These are phyloP conservation scores for Fusarium proliferatum DNA, from an alignment of 2,329 filamentous ascomycete genomes.

Conservation along the genomic window DNA sequence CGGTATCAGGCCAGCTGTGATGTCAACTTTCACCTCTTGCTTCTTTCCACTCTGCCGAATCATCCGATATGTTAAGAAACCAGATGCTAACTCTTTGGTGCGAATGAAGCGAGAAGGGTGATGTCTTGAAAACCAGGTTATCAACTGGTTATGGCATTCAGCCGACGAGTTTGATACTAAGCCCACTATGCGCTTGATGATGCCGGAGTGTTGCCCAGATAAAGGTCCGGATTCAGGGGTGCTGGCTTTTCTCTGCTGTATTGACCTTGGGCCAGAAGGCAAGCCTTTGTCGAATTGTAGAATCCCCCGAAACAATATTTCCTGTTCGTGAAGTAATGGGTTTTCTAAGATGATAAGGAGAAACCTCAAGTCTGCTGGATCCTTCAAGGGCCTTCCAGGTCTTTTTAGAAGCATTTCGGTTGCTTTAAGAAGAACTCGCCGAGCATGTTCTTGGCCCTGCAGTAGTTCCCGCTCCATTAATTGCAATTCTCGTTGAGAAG, in stretches of 20 bases:
- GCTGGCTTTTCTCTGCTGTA: conserved; percentile 26
- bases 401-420: conserved; percentile 84
- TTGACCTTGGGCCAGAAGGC: conserved; percentile 8
- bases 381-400: conserved; percentile 75
- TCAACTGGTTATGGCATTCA: conserved; percentile 80
- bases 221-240: conserved; percentile 55
- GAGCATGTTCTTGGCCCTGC: conserved; percentile 74
- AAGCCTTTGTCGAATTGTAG: conserved; percentile 48
- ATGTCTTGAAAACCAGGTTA: conserved; percentile 81
- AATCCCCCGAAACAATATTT: conserved; percentile 55
- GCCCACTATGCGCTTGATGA: conserved; percentile 86
- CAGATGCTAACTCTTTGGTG: conserved; percentile 79
- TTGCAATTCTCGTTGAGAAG: conserved; percentile 53
- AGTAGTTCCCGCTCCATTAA: conserved; percentile 60
- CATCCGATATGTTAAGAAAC: conserved; percentile 85
- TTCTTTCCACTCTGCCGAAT: conserved; percentile 76
- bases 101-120: conserved; percentile 74
- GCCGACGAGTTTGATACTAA: conserved; percentile 80
- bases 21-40: conserved; percentile 67
- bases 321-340: conserved; percentile 72
- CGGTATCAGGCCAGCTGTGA: conserved; percentile 76
- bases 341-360: conserved; percentile 83
- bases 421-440: conserved; percentile 78
- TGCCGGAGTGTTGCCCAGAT: conserved; percentile 79
- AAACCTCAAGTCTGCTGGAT: conserved; percentile 79